These are phyloP conservation scores for Epichloe brachyelytri DNA, from an alignment of 2,329 filamentous ascomycete species.

Conservation along the genomic window DNA sequence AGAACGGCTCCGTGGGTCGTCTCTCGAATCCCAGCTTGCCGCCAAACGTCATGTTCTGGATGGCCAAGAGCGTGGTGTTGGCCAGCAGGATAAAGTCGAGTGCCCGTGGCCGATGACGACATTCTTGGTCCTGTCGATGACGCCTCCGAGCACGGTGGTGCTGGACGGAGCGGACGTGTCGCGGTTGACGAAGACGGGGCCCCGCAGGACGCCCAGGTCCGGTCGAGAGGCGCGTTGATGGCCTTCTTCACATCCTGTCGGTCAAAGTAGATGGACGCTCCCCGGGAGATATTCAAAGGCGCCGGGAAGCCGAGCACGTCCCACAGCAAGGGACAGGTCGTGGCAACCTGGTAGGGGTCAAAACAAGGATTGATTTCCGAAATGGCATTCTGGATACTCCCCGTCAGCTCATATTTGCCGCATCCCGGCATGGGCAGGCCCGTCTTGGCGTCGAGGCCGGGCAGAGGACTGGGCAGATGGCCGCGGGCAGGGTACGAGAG, in stretches of 20 bases:
- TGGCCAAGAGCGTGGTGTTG: slow-evolving; percentile 56
- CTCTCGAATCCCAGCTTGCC: slow-evolving; percentile 55
- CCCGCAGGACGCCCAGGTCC: slow-evolving; percentile 43
- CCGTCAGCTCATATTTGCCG: slow-evolving; percentile 40
- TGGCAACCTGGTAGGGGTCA: slow-evolving; percentile 56
- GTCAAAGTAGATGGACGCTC: slow-evolving; percentile 50
- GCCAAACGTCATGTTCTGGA: slow-evolving; percentile 74
- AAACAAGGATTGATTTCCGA: slow-evolving; percentile 60
- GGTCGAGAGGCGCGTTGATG: slow-evolving; percentile 45
- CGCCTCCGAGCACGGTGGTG: slow-evolving; percentile 36
- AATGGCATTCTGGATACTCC: slow-evolving; percentile 41
- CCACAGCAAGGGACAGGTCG: slow-evolving; percentile 57
- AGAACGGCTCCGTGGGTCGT: slow-evolving; percentile 48
- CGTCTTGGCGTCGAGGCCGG: slow-evolving; percentile 17
- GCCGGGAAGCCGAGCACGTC: slow-evolving; percentile 58
- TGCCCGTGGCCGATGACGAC: slow-evolving; percentile 62
- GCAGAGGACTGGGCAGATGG: slow-evolving; percentile 11
- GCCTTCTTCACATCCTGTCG: slow-evolving; percentile 54
- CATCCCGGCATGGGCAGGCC: slow-evolving; percentile 17
- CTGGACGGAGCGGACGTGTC: slow-evolving; percentile 8
- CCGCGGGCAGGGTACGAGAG: slow-evolving; percentile 54
- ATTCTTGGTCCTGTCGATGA: slow-evolving; percentile 59
- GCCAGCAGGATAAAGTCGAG: slow-evolving; percentile 55
- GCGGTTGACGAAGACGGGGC: slow-evolving; percentile 24
- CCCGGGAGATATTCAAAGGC: slow-evolving; percentile 46